Conservation (phyloP, 345 rosid species). For the Turritis glabra region DNA sequence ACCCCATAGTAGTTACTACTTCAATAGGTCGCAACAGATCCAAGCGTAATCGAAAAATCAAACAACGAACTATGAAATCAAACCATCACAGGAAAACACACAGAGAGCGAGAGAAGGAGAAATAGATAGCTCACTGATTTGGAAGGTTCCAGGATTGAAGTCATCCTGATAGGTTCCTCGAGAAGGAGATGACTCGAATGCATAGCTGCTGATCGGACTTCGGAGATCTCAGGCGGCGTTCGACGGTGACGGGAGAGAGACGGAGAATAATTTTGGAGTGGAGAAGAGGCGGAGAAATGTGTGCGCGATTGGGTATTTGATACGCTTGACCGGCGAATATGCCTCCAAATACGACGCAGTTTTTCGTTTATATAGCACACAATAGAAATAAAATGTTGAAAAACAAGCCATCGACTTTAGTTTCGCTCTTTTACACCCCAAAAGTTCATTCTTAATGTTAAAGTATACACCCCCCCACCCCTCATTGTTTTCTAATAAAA, state of each 20-base stretch:
- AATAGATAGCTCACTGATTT: constrained; percentile 57
- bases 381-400: not conserved
- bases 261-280: not conserved
- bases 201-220: constrained; percentile 45
- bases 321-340: constrained; percentile 32
- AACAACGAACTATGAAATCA: not conserved
- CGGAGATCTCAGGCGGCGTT: constrained; percentile 12
- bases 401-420: not conserved
- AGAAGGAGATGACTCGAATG: constrained; percentile 91
- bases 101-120: not conserved
- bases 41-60: too few relatives aligned
- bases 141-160: constrained; percentile 89
- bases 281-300: constrained; percentile 26
- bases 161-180: constrained; percentile 98
- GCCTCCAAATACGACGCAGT: constrained; percentile 20
- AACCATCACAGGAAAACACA: not conserved
- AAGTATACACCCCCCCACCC: not conserved
- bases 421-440: not conserved
- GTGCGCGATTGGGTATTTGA: constrained; percentile 15
- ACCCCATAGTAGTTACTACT: not conserved
- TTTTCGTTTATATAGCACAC: constrained; percentile 7
- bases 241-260: constrained; percentile 11
- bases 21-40: not conserved
- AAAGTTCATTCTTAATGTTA: not conserved
- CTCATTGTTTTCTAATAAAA: not conserved